Conservation (phyloP, 2,329 filamentous ascomycete species). For the Curvularia verruculosa region DNA sequence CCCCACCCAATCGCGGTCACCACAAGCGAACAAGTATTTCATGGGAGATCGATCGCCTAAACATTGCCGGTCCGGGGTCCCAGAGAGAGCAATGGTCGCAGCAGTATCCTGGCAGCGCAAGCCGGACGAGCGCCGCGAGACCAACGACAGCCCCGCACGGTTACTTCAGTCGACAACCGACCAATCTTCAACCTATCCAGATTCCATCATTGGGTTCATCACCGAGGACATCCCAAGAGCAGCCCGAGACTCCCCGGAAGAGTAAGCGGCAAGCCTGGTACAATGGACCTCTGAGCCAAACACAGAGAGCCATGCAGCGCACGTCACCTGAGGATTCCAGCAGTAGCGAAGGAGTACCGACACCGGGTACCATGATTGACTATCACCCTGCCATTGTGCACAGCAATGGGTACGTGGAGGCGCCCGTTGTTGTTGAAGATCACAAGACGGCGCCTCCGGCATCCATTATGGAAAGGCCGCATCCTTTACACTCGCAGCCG, state of each 20-base stretch:
- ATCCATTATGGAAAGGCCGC: constrained; percentile 47
- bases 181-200: constrained; percentile 32
- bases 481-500: constrained; percentile 39
- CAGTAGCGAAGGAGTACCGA: constrained; percentile 61
- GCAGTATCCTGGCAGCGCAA: constrained; percentile 36
- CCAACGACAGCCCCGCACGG: constrained; percentile 49
- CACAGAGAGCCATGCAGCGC: constrained; percentile 49
- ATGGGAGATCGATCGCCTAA: constrained; percentile 72
- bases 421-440: constrained; percentile 51
- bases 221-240: constrained; percentile 47
- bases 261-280: constrained; percentile 76
- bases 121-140: constrained; percentile 28
- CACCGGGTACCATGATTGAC: constrained; percentile 59
- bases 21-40: constrained; percentile 51
- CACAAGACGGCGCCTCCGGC: constrained; percentile 43
- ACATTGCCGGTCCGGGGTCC: constrained; percentile 61
- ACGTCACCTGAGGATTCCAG: constrained; percentile 63
- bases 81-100: constrained; percentile 43
- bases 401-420: constrained; percentile 56
- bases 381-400: constrained; percentile 61
- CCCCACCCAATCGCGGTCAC: constrained; percentile 30
- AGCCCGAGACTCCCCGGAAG: constrained; percentile 61
- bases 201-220: constrained; percentile 42
- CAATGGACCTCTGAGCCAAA: constrained; percentile 57
- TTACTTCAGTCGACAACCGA: constrained; percentile 37